phyloP scores from a whole-genome alignment of 257 asterid species.

The Solanum etuberosum region DNA sequence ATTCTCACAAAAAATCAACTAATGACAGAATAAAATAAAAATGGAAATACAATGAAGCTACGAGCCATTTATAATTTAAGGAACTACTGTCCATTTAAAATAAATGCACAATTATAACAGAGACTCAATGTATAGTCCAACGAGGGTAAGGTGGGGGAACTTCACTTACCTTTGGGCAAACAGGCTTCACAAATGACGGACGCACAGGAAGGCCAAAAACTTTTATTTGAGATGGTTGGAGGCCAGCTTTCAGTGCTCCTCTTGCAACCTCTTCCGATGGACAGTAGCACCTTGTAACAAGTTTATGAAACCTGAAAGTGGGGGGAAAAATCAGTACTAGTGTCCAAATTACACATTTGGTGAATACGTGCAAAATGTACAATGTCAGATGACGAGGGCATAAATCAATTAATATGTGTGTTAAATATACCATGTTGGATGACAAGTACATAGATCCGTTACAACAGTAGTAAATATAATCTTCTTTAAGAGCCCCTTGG shows the following conservation, averaged over 20 bases:
- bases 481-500: constrained; percentile 83
- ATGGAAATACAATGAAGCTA: too few species aligned
- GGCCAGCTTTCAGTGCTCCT: constrained; percentile 84
- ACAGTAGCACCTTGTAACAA: constrained; percentile 84
- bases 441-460: constrained; percentile 83
- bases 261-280: constrained; percentile 94
- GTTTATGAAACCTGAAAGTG: constrained; percentile 23
- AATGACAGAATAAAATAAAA: neutral
- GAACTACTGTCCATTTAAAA: too few species aligned
- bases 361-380: too few species aligned
- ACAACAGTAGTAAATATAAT: constrained; percentile 85
- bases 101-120: too few species aligned
- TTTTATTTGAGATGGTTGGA: constrained; percentile 67
- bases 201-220: constrained; percentile 92
- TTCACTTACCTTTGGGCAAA: constrained; percentile 58
- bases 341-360: too few species aligned
- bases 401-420: too few species aligned
- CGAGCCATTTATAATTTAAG: too few species aligned
- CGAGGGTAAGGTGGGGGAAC: neutral
- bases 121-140: too few species aligned
- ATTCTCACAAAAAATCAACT: too few species aligned
- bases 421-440: constrained; percentile 75
- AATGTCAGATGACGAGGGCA: too few species aligned
- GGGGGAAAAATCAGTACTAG: too few species aligned
- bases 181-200: constrained; percentile 84